Evolutionary conservation across 2,329 filamentous ascomycete genomes (phyloP).

Genomic region (Mollisiaceae sp.): DNA sequence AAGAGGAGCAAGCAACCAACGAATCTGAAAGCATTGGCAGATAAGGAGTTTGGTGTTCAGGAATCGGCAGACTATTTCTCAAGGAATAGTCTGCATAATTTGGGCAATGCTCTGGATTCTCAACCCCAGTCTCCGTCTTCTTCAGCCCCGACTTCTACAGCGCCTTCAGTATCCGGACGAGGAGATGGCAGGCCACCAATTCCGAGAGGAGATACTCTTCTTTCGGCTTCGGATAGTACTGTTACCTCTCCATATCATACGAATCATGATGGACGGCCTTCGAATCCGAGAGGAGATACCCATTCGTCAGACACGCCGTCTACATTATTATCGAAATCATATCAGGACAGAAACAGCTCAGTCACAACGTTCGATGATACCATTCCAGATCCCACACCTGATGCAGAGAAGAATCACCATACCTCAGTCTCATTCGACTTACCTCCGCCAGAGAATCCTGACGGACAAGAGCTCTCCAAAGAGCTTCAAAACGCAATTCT

Average conservation of each 20-base stretch:
- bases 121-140: constrained; percentile 29
- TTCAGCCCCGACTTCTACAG: constrained; percentile 13
- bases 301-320: constrained; percentile 26
- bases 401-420: constrained; percentile 25
- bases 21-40: constrained; percentile 32
- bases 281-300: constrained; percentile 25
- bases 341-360: constrained; percentile 34
- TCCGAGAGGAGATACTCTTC: constrained; percentile 25
- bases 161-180: constrained; percentile 15
- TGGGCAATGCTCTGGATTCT: constrained; percentile 25
- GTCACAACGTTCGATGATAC: constrained; percentile 36
- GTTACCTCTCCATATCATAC: constrained; percentile 6
- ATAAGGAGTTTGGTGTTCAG: constrained; percentile 41
- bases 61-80: constrained; percentile 33
- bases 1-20: constrained; percentile 24
- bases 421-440: constrained; percentile 36
- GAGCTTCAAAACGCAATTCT: constrained; percentile 36
- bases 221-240: constrained; percentile 18
- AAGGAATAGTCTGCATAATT: constrained; percentile 30
- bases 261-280: constrained; percentile 27
- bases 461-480: constrained; percentile 26
- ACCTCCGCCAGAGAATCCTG: constrained; percentile 20
- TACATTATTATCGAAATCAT: constrained; percentile 29
- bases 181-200: constrained; percentile 29
- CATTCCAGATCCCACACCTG: constrained; percentile 24